A percentile compares a stretch with the other conserved stretches of the same genome.
Conservation (phyloP, 179 eudicot species). For the Carnegiea gigantea region DNA sequence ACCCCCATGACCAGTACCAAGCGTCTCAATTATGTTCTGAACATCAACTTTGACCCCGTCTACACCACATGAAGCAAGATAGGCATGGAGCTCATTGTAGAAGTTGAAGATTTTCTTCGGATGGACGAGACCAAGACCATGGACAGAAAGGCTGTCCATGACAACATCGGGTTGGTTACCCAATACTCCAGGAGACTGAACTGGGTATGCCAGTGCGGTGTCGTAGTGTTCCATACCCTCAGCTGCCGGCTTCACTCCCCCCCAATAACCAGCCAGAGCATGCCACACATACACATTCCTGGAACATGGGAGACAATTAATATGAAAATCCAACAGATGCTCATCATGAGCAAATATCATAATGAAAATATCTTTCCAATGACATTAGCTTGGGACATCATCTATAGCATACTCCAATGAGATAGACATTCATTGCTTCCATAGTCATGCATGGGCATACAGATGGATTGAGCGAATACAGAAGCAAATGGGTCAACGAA, state of each 20-base stretch:
- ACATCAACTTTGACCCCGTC: constrained; percentile 97
- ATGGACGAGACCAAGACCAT: constrained; percentile 83
- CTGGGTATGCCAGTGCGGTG: constrained; percentile 79
- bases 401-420: not conserved
- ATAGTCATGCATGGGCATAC: not conserved
- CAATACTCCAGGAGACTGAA: constrained; percentile 76
- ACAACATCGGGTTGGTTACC: constrained; percentile 91
- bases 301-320: constrained; percentile 13
- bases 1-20: constrained; percentile 94
- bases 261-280: constrained; percentile 98
- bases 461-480: not conserved
- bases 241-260: constrained; percentile 88
- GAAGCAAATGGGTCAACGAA: constrained; percentile 5
- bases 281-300: constrained; percentile 94
- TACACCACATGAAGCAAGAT: constrained; percentile 83
- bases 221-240: constrained; percentile 89
- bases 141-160: constrained; percentile 84
- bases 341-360: not conserved
- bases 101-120: constrained; percentile 84
- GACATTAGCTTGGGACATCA: not conserved
- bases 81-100: constrained; percentile 92
- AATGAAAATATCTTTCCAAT: not conserved
- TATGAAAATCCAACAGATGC: not conserved
- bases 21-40: constrained; percentile 90
- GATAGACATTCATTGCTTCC: not conserved